Base-by-base conservation (phyloP, 2,329 filamentous ascomycete species). In the Huntiella moniliformis region DNA sequence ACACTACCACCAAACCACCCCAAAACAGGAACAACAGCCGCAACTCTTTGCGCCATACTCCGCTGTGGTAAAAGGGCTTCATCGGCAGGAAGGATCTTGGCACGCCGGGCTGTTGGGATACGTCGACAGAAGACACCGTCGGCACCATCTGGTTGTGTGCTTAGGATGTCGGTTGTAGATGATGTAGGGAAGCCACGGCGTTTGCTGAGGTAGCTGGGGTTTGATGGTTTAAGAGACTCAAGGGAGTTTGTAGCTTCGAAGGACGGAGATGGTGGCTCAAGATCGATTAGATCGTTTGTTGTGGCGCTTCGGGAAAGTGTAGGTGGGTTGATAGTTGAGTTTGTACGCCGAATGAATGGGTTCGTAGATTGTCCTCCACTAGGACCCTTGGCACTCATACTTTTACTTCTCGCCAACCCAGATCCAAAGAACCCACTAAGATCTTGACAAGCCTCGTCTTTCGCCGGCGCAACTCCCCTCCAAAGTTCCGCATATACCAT, bases 401-500 rank as follows among this genome's bases (percentile, higher is more conserved):
- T 47, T 33, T 47, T 46, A 34, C 41, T 44, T 11, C 45, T 35
- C 15, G 17, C 16, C 22, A 44, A 12, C 2, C 46, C 41, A 3
- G 32, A 22, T 12, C 45, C 48, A 41, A 47, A 46, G 10, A 47
- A 22, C 7, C 42, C 43, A 28, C 44, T 65, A 18, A 65, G 62
- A 54, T 74, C 71, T 1, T 70, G 68, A 31, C 82, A 68, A 4
- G 79, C 65, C 49, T 73, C 70, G 56, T 86, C 80, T 53, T 72
- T 68, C 8, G 67, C 59, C 1, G 80, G 79, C 1, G 78, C 70
- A 28, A 75, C 63, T 42, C 77, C 77, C 49, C 71, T 67, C 58
- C 82, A 87, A 28, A 69, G 66, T 61, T 86, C 80, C 34, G 79
- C 82, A 54, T 74, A 76, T 18, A 87, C 75, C 10, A 80, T 60